Conservation (phyloP, 169 alveolate species). For the Plasmodium relictum region DNA sequence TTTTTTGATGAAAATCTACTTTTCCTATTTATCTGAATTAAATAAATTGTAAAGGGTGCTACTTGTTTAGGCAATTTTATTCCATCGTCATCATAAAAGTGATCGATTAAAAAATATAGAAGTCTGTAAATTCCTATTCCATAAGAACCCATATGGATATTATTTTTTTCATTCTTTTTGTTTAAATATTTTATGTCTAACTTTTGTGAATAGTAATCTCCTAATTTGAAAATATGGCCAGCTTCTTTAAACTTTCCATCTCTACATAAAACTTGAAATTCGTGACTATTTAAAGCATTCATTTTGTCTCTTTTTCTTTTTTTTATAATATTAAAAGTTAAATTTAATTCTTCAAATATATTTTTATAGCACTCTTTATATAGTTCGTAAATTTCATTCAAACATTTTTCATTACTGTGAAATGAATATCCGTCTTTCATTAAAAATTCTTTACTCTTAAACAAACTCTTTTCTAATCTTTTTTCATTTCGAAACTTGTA, state of each 20-base stretch:
- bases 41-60: constrained; percentile 44
- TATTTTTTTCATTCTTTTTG: constrained; percentile 57
- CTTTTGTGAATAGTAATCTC: constrained; percentile 56
- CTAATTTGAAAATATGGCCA: constrained; percentile 61
- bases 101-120: constrained; percentile 42
- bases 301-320: constrained; percentile 68
- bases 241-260: constrained; percentile 64
- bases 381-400: constrained; percentile 43
- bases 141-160: constrained; percentile 67
- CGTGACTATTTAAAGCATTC: constrained; percentile 70
- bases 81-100: constrained; percentile 55
- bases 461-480: constrained; percentile 48
- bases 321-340: constrained; percentile 30
- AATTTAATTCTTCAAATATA: constrained; percentile 30
- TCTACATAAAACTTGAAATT: constrained; percentile 42
- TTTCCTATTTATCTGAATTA: constrained; percentile 52
- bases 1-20: constrained; percentile 44
- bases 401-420: constrained; percentile 40
- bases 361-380: constrained; percentile 58
- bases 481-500: constrained; percentile 70
- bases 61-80: constrained; percentile 41
- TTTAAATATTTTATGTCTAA: constrained; percentile 30
- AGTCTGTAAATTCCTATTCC: constrained; percentile 61
- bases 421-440: constrained; percentile 74
- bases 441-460: constrained; percentile 61